Base-by-base conservation (phyloP, 2,329 filamentous ascomycete genomes). In the Xylariaceae sp. region DNA sequence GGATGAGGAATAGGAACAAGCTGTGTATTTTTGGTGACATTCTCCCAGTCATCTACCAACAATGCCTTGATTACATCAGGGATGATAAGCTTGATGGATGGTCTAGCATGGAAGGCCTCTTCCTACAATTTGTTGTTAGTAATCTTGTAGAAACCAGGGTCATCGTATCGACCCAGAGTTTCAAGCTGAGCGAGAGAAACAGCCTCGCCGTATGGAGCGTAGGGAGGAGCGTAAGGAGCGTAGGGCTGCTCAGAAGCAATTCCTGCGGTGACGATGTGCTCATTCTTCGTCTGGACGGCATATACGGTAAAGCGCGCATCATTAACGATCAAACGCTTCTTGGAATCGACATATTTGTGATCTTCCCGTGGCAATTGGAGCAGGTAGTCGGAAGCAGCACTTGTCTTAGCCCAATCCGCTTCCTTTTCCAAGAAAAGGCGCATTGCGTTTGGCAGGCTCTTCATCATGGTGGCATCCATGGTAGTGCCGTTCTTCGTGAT, bases 41-140 rank as follows among this genome's bases (percentile, higher is more conserved):
- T 95, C 71, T 99, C 94, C 94, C 94, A 99, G 70, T 99, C 94
- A 68, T 99, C 94, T 19, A 99, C 94, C 2, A 99, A 83, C 58
- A 95, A 80, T 15, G 88, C 89, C 75, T 97, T 96, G 61, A 99
- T 79, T 61, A 88, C 84, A 67, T 97, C 94, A 0, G 94, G 91
- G 60, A 97, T 85, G 47, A 86, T 80, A 40, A 99, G 81, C 64
- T 90, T 89, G 65, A 99, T 87, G 16, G 90, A 89, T 18, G 92
- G 92, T 54, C 91, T 85, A 58, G 81, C 80, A 67, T 91, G 84
- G 69, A 96, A 99, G 4, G 80, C 77, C 57, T 97, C 94, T 75
- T 97, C 94, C 92, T 97, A 71, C 54, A 44, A 16, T 19, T 15
- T 5, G 19, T 47, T 3, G 43, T 59, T 56, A 65, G 58, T 36